phyloP scores from a whole-genome alignment of 139 green algal genomes.

The Pleodorina starrii region DNA sequence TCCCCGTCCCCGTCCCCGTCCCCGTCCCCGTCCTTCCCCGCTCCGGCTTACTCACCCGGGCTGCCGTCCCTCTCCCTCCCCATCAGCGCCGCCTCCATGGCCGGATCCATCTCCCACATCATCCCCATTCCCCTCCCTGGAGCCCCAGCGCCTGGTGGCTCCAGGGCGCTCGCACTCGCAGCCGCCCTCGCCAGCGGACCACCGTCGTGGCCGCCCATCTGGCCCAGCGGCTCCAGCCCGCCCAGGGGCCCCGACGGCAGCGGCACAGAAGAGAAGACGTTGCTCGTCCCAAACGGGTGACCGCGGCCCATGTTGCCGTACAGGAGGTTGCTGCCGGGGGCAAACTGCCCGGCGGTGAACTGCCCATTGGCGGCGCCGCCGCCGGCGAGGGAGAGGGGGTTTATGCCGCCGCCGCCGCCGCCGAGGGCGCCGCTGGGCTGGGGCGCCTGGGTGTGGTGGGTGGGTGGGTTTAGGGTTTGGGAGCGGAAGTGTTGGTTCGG shows the following conservation, averaged over 20 bases:
- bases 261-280: constrained; percentile 12
- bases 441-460: background rate
- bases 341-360: no score
- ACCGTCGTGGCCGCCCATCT: no score
- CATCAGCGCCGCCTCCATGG: background rate
- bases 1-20: background rate
- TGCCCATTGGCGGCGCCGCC: background rate
- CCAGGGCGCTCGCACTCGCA: background rate
- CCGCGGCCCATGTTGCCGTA: background rate
- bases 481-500: no score
- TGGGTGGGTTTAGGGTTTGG: no score
- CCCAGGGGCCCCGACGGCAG: no score
- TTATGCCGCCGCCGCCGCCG: background rate
- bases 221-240: no score
- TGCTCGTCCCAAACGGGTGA: background rate
- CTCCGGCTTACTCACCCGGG: background rate
- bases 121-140: no score
- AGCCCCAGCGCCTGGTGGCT: no score
- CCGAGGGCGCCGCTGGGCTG: background rate
- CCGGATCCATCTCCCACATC: background rate
- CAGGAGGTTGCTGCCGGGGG: background rate
- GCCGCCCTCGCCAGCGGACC: background rate
- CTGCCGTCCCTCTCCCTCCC: background rate
- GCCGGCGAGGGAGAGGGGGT: background rate
- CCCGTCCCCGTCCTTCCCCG: background rate